These are phyloP conservation scores for Backusella parvicylindrica DNA, from an alignment of 192 early-diverging fungal genomes.

Conservation along the genomic window DNA sequence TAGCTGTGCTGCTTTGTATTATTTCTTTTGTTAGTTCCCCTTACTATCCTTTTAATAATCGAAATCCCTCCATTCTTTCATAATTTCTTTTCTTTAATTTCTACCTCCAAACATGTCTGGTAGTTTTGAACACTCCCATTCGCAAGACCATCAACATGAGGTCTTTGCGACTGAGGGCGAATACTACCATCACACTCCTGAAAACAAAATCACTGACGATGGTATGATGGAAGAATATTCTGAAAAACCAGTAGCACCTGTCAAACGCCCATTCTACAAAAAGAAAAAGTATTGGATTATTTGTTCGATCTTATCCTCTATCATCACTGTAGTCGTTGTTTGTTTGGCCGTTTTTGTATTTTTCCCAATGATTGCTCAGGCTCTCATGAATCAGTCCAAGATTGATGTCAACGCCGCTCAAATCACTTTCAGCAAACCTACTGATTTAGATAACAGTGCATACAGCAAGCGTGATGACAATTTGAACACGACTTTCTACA, in stretches of 20 bases:
- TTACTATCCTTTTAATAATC: slow-evolving; percentile 5
- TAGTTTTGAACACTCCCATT: slow-evolving; percentile 2
- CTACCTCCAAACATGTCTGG: background rate
- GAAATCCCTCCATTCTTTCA: slow-evolving; percentile 2
- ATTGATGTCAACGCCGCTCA: slow-evolving; percentile 36
- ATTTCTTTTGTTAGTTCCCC: background rate
- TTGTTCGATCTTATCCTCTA: slow-evolving; percentile 43
- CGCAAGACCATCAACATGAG: background rate
- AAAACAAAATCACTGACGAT: background rate
- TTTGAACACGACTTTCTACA: slow-evolving; percentile 33
- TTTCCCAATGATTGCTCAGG: slow-evolving; percentile 50
- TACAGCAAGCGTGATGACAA: slow-evolving; percentile 12
- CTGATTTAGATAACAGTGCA: background rate
- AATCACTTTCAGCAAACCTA: slow-evolving; percentile 37
- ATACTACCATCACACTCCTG: slow-evolving; percentile 3
- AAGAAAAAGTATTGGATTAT: slow-evolving; percentile 53
- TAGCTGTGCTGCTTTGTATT: background rate
- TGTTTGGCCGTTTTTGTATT: slow-evolving; percentile 50
- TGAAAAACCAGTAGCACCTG: slow-evolving; percentile 37
- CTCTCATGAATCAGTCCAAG: slow-evolving; percentile 41
- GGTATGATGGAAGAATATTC: slow-evolving; percentile 38
- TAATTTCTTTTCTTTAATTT: background rate
- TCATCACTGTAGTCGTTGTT: slow-evolving; percentile 43
- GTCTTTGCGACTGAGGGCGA: slow-evolving; percentile 1
- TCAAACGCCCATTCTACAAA: slow-evolving; percentile 41